These are phyloP conservation scores for Arxiozyma slooffiae DNA, from an alignment of 1,139 yeast species.

Conservation along the genomic window DNA sequence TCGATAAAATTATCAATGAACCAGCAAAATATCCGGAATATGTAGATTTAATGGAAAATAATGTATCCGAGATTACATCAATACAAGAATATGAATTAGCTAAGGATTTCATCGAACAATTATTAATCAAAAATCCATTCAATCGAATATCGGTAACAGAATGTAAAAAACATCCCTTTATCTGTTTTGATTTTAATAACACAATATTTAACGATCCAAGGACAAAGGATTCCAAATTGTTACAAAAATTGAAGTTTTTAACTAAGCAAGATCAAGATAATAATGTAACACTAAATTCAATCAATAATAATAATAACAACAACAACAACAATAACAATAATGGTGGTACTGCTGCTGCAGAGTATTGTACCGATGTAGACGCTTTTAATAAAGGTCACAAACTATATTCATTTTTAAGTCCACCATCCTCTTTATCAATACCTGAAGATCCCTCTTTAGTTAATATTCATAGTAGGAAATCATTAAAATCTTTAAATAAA, in stretches of 20 bases:
- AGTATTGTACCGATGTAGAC: background rate
- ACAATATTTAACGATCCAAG: conserved; percentile 2
- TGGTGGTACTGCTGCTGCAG: background rate
- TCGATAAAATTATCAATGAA: conserved; percentile 67
- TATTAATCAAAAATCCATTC: conserved; percentile 63
- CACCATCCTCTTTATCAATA: background rate
- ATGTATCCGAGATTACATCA: conserved; percentile 22
- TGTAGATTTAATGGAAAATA: conserved; percentile 32
- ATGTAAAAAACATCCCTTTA: conserved; percentile 71
- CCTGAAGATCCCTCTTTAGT: background rate
- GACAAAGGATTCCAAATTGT: conserved; percentile 5
- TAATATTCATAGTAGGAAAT: background rate
- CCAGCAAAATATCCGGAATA: conserved; percentile 54
- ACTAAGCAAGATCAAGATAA: conserved; percentile 1
- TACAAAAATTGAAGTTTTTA: conserved; percentile 6
- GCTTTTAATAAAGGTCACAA: background rate
- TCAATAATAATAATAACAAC: background rate
- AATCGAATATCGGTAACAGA: conserved; percentile 60
- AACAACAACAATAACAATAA: too few species aligned
- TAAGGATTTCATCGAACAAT: conserved; percentile 50
- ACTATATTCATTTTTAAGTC: conserved; percentile 1
- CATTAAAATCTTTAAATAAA: background rate
- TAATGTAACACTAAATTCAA: background rate
- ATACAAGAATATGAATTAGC: conserved; percentile 50
- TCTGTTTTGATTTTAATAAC: conserved; percentile 27